Evolutionary conservation across 495 filamentous ascomycete genomes (phyloP), one percentile per base, ranked within the genome.

Genomic region (Acidiella bohemica): DNA sequence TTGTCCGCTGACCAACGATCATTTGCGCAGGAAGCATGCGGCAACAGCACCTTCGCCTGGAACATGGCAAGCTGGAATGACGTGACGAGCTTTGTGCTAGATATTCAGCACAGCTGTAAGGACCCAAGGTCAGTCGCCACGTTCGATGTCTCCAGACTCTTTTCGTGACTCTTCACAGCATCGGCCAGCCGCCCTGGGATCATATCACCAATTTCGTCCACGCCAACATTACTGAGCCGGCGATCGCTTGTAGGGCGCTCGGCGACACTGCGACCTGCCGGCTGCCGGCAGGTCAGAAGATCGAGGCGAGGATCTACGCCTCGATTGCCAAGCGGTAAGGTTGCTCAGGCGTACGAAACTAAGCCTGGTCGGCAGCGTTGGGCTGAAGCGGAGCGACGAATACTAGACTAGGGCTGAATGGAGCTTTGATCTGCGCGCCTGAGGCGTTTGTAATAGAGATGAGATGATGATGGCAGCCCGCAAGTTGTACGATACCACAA

Each of bases 21-120:
- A n/a, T n/a, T n/a, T n/a, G n/a, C 2, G 17, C 28, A 51, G 36
- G 5, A 29, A 13, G 12, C 25, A n/a, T 51, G 20, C 47, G 53
- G 41, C 34, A 46, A 50, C 46, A 31, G 18, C 44, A 28, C 41
- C 13, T 43, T 49, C 27, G 50, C 35, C 1, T 50, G 45, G 46
- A 36, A 49, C 29, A 41, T 53, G 27, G 30, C 17, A 13, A 11
- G 14, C 18, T 53, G 26, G 37, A 32, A 19, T 8, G 32, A 28
- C 21, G 27, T 37, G 14, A 16, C 14, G 2, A 8, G 21, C 16
- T 49, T 49, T 39, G 21, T 31, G 2, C 25, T 53, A 3, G 27
- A 32, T n/a, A 19, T 53, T 12, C 41, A 50, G 50, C 50, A 53
- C 41, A 19, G 9, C 14, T 53, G 28, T 20, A 20, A 7, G 6